A percentile compares a stretch with the other conserved stretches of the same genome.
These are phyloP conservation scores for Ilyonectria sp. DNA, from an alignment of 2,329 filamentous ascomycete species.

Conservation along the genomic window DNA sequence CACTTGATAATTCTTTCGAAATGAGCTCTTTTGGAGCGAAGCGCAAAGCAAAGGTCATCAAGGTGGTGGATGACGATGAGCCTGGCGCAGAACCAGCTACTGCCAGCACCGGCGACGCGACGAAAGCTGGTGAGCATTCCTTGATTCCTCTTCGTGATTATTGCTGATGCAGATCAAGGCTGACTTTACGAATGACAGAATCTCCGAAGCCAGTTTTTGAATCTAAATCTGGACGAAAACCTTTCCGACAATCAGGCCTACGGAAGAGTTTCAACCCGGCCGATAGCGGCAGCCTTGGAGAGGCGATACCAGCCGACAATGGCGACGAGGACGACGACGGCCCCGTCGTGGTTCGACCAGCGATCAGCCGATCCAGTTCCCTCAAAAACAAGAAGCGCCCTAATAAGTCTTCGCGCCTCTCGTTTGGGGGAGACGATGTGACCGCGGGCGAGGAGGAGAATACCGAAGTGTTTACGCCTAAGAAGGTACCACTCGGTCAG, in stretches of 20 bases:
- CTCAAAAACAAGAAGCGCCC: slow-evolving; percentile 77
- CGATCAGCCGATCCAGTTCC: slow-evolving; percentile 62
- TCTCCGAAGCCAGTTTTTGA: slow-evolving; percentile 56
- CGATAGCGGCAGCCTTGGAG: slow-evolving; percentile 52
- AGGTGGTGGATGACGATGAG: slow-evolving; percentile 77
- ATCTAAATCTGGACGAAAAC: slow-evolving; percentile 64
- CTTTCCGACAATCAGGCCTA: slow-evolving; percentile 71
- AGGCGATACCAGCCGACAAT: slow-evolving; percentile 48
- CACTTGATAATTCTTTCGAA: slow-evolving; percentile 35
- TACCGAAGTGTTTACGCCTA: slow-evolving; percentile 70
- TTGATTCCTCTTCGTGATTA: slow-evolving; percentile 39
- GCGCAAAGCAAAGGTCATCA: slow-evolving; percentile 84
- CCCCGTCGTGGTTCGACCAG: slow-evolving; percentile 66
- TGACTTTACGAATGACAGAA: slow-evolving; percentile 51
- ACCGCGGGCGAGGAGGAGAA: slow-evolving; percentile 67
- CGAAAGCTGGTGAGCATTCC: slow-evolving; percentile 57
- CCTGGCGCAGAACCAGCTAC: slow-evolving; percentile 31
- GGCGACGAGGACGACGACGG: slow-evolving; percentile 62
- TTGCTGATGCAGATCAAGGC: slow-evolving; percentile 55
- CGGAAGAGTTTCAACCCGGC: slow-evolving; percentile 69
- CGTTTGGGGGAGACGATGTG: slow-evolving; percentile 76
- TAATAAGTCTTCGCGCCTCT: slow-evolving; percentile 74
- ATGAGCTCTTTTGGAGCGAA: slow-evolving; percentile 72
- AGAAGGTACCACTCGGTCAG: slow-evolving; percentile 76
- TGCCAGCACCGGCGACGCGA: slow-evolving; percentile 43